Conservation (phyloP, 2,329 filamentous ascomycete species). For the Colletotrichum euphorbiae region DNA sequence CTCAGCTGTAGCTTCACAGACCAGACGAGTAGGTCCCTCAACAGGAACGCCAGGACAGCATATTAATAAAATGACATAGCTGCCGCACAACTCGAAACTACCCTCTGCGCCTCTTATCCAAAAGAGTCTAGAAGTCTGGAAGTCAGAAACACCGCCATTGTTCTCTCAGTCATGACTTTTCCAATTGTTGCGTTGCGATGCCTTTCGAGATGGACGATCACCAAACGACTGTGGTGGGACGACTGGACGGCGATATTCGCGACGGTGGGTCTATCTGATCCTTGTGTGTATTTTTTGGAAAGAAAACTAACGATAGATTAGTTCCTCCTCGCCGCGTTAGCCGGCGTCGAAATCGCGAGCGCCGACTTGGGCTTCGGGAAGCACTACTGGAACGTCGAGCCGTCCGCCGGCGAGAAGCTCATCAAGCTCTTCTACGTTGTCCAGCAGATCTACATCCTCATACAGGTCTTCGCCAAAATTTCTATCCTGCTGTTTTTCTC, state of each 20-base stretch:
- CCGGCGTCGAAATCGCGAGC: constrained; percentile 41
- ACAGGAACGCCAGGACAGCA: neutral
- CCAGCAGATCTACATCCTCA: constrained; percentile 43
- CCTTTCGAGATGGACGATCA: constrained; percentile 37
- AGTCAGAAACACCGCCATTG: constrained; percentile 45
- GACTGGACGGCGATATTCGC: constrained; percentile 38
- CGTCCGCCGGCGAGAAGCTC: constrained; percentile 28
- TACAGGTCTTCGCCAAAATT: constrained; percentile 44
- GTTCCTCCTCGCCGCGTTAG: constrained; percentile 38
- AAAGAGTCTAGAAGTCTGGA: constrained; percentile 40
- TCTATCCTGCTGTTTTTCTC: constrained; percentile 44
- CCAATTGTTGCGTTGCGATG: constrained; percentile 40
- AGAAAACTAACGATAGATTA: constrained; percentile 1
- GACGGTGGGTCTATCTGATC: constrained; percentile 25
- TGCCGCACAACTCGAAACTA: constrained; percentile 16
- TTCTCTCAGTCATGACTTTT: constrained; percentile 36
- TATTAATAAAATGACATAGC: constrained; percentile 4
- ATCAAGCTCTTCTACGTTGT: constrained; percentile 41
- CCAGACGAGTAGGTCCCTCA: constrained; percentile 31
- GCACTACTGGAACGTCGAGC: constrained; percentile 44
- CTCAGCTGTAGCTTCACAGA: constrained; percentile 39
- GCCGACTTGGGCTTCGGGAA: constrained; percentile 42
- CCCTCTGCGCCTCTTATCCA: constrained; percentile 41
- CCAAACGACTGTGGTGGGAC: constrained; percentile 41
- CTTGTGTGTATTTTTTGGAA: no score